These are phyloP conservation scores for Trichoderma hamatum DNA, from an alignment of 2,329 filamentous ascomycete genomes.

Conservation along the genomic window DNA sequence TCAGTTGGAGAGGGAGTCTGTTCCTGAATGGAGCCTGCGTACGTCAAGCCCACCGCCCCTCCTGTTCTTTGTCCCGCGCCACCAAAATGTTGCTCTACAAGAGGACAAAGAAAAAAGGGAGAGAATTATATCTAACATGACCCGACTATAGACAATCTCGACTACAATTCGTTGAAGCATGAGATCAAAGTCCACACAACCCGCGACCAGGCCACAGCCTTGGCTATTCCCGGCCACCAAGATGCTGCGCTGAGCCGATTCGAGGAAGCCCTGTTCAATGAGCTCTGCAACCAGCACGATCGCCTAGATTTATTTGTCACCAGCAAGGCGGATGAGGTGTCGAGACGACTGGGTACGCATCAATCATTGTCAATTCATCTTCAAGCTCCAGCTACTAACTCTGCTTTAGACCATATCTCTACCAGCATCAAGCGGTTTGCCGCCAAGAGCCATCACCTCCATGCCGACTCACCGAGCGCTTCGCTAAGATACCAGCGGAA, in stretches of 20 bases:
- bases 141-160: constrained; percentile 72
- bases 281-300: constrained; percentile 74
- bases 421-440: constrained; percentile 52
- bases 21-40: constrained; percentile 82
- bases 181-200: constrained; percentile 81
- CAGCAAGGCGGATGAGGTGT: constrained; percentile 79
- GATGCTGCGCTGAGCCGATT: constrained; percentile 64
- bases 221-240: constrained; percentile 73
- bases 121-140: not conserved
- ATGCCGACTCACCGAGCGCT: constrained; percentile 36
- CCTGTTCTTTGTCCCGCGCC: constrained; percentile 25
- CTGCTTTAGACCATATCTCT: constrained; percentile 53
- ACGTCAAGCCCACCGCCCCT: constrained; percentile 37
- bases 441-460: constrained; percentile 44
- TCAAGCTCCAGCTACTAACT: not conserved
- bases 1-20: constrained; percentile 72
- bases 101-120: not conserved
- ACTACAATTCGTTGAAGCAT: constrained; percentile 85
- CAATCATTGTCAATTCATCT: not conserved
- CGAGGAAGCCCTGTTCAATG: constrained; percentile 70
- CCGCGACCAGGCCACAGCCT: constrained; percentile 67
- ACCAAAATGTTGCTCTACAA: not conserved
- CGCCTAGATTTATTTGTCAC: constrained; percentile 77
- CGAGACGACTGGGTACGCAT: constrained; percentile 63
- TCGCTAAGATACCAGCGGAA: constrained; percentile 54